Percentiles rank a stretch among this genome's conserved stretches.
phyloP scores from a whole-genome alignment of 257 asterid species.

The Solanum lycopersicoides region DNA sequence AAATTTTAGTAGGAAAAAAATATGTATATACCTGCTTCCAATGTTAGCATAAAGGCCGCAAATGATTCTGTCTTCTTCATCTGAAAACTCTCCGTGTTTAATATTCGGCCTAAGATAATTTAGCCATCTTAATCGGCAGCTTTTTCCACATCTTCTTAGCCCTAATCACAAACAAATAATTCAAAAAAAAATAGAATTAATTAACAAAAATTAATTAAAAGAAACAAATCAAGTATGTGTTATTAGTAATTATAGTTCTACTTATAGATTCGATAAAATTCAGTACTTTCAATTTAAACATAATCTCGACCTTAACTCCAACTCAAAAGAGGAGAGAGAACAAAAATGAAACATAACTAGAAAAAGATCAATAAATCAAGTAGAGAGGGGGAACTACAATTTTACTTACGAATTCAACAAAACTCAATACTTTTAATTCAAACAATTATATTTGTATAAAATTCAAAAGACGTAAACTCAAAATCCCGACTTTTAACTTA shows the following conservation, averaged over 20 bases:
- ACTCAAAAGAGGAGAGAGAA: background rate
- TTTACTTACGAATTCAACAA: background rate
- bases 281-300: background rate
- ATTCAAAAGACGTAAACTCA: background rate
- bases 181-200: background rate
- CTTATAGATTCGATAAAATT: background rate
- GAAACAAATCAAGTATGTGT: background rate
- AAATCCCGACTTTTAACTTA: background rate
- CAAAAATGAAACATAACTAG: background rate
- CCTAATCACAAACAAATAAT: slow-evolving; percentile 21
- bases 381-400: background rate
- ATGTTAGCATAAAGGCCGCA: slow-evolving; percentile 60
- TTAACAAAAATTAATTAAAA: background rate
- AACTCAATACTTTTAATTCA: background rate
- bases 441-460: background rate
- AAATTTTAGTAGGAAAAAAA: background rate
- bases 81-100: slow-evolving; percentile 75
- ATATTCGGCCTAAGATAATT: slow-evolving; percentile 78
- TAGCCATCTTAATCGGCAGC: slow-evolving; percentile 88
- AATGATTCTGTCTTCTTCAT: slow-evolving; percentile 59
- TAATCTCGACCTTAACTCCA: background rate
- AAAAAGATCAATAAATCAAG: background rate
- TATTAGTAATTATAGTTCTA: background rate
- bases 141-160: slow-evolving; percentile 68
- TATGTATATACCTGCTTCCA: slow-evolving; percentile 66